A percentile compares a stretch with the other conserved stretches of the same genome.
Conservation (phyloP, 768 basidiomycete species). For the Boletus reticulatus region DNA sequence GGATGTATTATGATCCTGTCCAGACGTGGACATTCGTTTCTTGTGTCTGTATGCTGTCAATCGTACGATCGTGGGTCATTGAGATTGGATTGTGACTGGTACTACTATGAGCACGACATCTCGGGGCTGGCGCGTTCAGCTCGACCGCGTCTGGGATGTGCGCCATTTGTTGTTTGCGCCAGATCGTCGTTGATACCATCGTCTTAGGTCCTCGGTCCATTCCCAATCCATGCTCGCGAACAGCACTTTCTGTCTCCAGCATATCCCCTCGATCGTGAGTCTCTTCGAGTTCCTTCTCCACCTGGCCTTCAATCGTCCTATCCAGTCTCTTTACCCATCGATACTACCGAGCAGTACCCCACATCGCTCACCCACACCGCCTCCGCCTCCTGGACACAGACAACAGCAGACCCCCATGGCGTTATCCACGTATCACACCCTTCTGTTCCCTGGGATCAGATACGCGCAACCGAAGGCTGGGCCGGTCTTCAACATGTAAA, state of each 20-base stretch:
- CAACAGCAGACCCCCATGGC: slow-evolving; percentile 41
- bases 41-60: slow-evolving; percentile 5
- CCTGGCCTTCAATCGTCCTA: slow-evolving; percentile 1
- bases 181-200: not conserved
- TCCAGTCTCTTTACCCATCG: slow-evolving; percentile 12
- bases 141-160: slow-evolving; percentile 31
- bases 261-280: slow-evolving; percentile 65
- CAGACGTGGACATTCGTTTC: not conserved
- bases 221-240: slow-evolving; percentile 81
- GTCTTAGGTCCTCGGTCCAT: slow-evolving; percentile 72
- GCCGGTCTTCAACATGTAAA: slow-evolving; percentile 80
- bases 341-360: slow-evolving; percentile 41
- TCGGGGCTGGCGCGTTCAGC: slow-evolving; percentile 21
- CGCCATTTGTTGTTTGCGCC: slow-evolving; percentile 2
- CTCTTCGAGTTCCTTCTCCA: not conserved
- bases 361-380: slow-evolving; percentile 44
- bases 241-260: slow-evolving; percentile 81
- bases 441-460: slow-evolving; percentile 57
- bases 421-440: slow-evolving; percentile 64
- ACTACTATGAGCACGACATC: slow-evolving; percentile 8
- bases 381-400: slow-evolving; percentile 58
- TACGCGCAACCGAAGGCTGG: slow-evolving; percentile 84
- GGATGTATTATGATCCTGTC: not conserved
- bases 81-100: not conserved
- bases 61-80: not conserved